These are phyloP conservation scores for Ogataea zsoltii DNA, from an alignment of 805 yeast genomes.

Conservation along the genomic window DNA sequence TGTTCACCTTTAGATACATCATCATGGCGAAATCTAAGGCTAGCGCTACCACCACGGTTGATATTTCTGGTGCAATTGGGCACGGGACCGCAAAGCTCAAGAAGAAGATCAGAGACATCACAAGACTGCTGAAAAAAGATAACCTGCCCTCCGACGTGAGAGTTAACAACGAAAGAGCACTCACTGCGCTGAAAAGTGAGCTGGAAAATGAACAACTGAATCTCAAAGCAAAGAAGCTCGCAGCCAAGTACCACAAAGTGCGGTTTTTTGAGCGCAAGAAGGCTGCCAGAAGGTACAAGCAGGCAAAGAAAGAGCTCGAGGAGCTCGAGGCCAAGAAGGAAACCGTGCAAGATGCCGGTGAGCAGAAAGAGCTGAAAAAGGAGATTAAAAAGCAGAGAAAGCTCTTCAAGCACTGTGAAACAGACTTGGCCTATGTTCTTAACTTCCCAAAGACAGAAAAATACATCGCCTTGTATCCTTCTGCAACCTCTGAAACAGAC, in stretches of 20 bases:
- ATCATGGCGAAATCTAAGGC: neutral
- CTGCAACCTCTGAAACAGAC: slow-evolving; percentile 30
- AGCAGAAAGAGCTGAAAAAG: slow-evolving; percentile 27
- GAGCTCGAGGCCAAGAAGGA: slow-evolving; percentile 35
- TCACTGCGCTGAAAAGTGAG: slow-evolving; percentile 49
- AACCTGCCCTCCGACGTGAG: slow-evolving; percentile 56
- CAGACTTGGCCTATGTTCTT: slow-evolving; percentile 73
- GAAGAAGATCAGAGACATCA: slow-evolving; percentile 84
- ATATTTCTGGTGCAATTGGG: slow-evolving; percentile 31
- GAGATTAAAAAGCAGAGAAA: slow-evolving; percentile 43
- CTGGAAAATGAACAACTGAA: slow-evolving; percentile 41
- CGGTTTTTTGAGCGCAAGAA: slow-evolving; percentile 89
- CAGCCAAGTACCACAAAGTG: slow-evolving; percentile 88
- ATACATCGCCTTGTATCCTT: slow-evolving; percentile 76
- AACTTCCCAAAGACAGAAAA: slow-evolving; percentile 79
- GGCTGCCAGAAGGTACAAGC: slow-evolving; percentile 70
- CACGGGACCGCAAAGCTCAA: slow-evolving; percentile 56
- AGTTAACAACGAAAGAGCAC: slow-evolving; percentile 46
- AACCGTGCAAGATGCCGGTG: slow-evolving; percentile 21
- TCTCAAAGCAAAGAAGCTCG: slow-evolving; percentile 42
- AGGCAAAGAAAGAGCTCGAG: slow-evolving; percentile 41
- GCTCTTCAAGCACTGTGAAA: slow-evolving; percentile 54
- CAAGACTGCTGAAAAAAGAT: slow-evolving; percentile 61
- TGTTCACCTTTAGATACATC: neutral
- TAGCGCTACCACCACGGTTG: slow-evolving; percentile 21